These are phyloP conservation scores for Leccinum variicolor DNA, from an alignment of 768 basidiomycete species.

Conservation along the genomic window DNA sequence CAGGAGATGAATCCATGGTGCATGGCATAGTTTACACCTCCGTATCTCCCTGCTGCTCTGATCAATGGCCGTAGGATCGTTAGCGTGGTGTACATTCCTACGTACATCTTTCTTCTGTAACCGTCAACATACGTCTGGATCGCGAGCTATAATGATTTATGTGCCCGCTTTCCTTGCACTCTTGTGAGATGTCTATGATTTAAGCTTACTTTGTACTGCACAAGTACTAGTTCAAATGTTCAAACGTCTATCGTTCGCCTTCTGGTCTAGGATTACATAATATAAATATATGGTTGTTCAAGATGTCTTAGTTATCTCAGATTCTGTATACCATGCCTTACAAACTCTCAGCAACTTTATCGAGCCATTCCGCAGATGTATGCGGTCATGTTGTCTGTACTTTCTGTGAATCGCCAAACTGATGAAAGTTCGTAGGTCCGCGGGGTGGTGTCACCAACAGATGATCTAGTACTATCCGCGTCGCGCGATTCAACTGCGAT, in stretches of 20 bases:
- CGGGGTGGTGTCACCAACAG: constrained; percentile 70
- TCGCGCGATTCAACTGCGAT: constrained; percentile 92
- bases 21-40: constrained; percentile 85
- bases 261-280: background rate
- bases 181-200: background rate
- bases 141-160: background rate
- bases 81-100: constrained; percentile 75
- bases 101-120: constrained; percentile 51
- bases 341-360: constrained; percentile 72
- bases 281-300: background rate
- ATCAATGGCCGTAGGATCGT: constrained; percentile 69
- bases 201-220: too few species aligned
- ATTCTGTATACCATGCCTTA: constrained; percentile 59
- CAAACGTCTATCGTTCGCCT: too few species aligned
- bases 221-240: too few species aligned
- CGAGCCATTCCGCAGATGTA: constrained; percentile 73
- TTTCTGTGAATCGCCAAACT: constrained; percentile 1
- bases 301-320: background rate
- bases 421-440: constrained; percentile 60
- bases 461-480: constrained; percentile 80
- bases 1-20: constrained; percentile 90
- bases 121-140: background rate
- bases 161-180: background rate
- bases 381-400: constrained; percentile 24
- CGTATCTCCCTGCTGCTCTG: constrained; percentile 74